These are phyloP conservation scores for Boletus fagicola DNA, from an alignment of 768 basidiomycete genomes.

Conservation along the genomic window DNA sequence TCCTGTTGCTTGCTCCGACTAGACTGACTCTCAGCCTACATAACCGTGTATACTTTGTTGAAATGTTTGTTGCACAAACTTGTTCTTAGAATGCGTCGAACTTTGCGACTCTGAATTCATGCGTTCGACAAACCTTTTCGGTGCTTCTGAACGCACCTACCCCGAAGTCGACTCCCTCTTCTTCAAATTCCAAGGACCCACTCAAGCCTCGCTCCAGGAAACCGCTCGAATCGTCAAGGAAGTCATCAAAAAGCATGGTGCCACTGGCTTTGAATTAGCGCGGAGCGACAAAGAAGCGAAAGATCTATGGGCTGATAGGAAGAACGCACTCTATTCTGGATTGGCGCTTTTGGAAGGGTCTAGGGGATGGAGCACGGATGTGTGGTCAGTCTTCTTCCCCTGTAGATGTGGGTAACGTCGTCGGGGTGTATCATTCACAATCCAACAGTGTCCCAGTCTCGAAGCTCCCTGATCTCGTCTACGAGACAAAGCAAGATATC, in stretches of 20 bases:
- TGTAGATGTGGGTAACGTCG: neutral
- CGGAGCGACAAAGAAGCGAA: slow-evolving; percentile 60
- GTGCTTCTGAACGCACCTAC: slow-evolving; percentile 54
- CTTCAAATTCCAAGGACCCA: slow-evolving; percentile 84
- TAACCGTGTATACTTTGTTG: neutral
- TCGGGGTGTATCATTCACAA: neutral
- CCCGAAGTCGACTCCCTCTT: slow-evolving; percentile 70
- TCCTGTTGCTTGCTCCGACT: neutral
- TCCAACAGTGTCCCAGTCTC: slow-evolving; percentile 56
- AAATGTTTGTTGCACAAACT: neutral
- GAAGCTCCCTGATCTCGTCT: slow-evolving; percentile 59
- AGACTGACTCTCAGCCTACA: neutral
- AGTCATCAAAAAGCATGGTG: slow-evolving; percentile 64
- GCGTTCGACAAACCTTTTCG: slow-evolving; percentile 55
- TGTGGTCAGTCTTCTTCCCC: slow-evolving; percentile 49
- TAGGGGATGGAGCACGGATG: slow-evolving; percentile 70
- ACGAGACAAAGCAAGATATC: slow-evolving; percentile 73
- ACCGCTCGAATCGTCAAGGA: slow-evolving; percentile 56
- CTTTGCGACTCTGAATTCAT: slow-evolving; percentile 74
- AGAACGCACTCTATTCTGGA: slow-evolving; percentile 59
- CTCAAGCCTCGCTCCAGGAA: slow-evolving; percentile 55
- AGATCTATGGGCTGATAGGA: slow-evolving; percentile 72
- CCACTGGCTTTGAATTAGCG: slow-evolving; percentile 65
- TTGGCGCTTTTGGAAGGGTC: slow-evolving; percentile 56
- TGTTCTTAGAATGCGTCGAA: slow-evolving; percentile 71